Evolutionary conservation across 176 grass and related monocot species (phyloP).

Genomic region (Eleusine coracana): DNA sequence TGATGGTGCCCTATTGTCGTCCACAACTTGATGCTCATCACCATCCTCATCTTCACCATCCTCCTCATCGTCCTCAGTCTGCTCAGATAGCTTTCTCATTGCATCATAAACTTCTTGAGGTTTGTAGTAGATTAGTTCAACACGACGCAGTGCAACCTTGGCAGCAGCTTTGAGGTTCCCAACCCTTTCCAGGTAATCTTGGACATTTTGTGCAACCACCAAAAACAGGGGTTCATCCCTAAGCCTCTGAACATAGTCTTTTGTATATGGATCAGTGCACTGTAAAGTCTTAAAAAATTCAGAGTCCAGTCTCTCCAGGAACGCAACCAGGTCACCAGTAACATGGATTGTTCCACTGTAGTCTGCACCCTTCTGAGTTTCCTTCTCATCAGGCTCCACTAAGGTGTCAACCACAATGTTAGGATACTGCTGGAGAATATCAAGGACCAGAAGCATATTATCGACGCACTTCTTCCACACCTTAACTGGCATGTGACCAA

Average conservation of each 20-base stretch:
- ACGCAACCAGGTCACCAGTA: slow-evolving; percentile 81
- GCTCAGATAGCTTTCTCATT: slow-evolving; percentile 80
- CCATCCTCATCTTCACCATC: slow-evolving; percentile 59
- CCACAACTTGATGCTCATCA: slow-evolving; percentile 48
- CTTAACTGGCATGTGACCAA: slow-evolving; percentile 93
- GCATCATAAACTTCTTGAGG: slow-evolving; percentile 97
- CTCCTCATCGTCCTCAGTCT: slow-evolving; percentile 37
- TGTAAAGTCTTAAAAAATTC: slow-evolving; percentile 93
- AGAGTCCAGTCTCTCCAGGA: slow-evolving; percentile 85
- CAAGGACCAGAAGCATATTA: slow-evolving; percentile 90
- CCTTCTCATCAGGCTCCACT: slow-evolving; percentile 71
- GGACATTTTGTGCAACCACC: slow-evolving; percentile 90
- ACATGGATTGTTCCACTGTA: slow-evolving; percentile 73
- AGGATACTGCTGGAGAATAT: slow-evolving; percentile 84
- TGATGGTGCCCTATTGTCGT: slow-evolving; percentile 53
- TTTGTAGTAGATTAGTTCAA: slow-evolving; percentile 92
- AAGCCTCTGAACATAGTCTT: slow-evolving; percentile 93
- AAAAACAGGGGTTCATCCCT: slow-evolving; percentile 88
- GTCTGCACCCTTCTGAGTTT: slow-evolving; percentile 83
- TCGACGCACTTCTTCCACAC: slow-evolving; percentile 92
- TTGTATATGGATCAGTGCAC: slow-evolving; percentile 80
- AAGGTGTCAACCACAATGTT: slow-evolving; percentile 88
- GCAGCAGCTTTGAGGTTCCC: slow-evolving; percentile 77
- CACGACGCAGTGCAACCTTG: slow-evolving; percentile 74
- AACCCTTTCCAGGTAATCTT: slow-evolving; percentile 78